Percentiles rank a stretch among this genome's conserved stretches.
Conservation (phyloP, 2,329 filamentous ascomycete species). For the Apiospora sp. region DNA sequence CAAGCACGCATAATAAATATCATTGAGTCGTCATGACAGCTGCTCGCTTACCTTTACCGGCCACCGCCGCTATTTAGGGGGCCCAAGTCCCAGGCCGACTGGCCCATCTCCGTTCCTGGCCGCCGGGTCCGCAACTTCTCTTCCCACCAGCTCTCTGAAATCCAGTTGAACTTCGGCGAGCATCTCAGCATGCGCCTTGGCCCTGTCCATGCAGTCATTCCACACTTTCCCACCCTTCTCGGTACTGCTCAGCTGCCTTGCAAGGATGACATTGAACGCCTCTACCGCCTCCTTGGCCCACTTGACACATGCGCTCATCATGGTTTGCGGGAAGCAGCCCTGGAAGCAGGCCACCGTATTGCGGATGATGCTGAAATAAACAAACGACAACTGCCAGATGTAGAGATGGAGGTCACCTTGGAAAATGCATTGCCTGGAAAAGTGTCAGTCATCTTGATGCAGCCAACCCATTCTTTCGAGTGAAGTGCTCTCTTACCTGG, state of each 20-base stretch:
- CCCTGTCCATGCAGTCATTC: constrained; percentile 83
- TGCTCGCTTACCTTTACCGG: background rate
- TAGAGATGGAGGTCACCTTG: constrained; percentile 92
- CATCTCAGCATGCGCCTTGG: constrained; percentile 81
- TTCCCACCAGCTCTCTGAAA: constrained; percentile 82
- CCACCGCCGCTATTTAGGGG: background rate
- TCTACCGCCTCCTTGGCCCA: constrained; percentile 98
- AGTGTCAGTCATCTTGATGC: background rate
- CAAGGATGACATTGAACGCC: constrained; percentile 84
- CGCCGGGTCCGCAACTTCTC: constrained; percentile 50
- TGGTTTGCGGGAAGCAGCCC: constrained; percentile 80
- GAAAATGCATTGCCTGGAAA: constrained; percentile 86
- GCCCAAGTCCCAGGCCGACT: constrained; percentile 51
- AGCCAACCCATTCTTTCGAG: background rate
- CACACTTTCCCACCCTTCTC: constrained; percentile 79
- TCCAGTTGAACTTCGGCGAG: constrained; percentile 88
- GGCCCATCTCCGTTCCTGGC: constrained; percentile 40
- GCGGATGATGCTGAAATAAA: constrained; percentile 92
- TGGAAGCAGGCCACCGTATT: constrained; percentile 94
- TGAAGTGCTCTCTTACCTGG: constrained; percentile 65
- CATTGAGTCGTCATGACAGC: background rate
- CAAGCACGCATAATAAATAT: background rate
- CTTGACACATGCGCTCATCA: constrained; percentile 94
- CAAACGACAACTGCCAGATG: constrained; percentile 93
- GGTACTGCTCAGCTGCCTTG: constrained; percentile 85